Percentiles rank a stretch among this genome's conserved stretches.
Conservation (phyloP, 257 asterid species). For the Jacaranda copaia region DNA sequence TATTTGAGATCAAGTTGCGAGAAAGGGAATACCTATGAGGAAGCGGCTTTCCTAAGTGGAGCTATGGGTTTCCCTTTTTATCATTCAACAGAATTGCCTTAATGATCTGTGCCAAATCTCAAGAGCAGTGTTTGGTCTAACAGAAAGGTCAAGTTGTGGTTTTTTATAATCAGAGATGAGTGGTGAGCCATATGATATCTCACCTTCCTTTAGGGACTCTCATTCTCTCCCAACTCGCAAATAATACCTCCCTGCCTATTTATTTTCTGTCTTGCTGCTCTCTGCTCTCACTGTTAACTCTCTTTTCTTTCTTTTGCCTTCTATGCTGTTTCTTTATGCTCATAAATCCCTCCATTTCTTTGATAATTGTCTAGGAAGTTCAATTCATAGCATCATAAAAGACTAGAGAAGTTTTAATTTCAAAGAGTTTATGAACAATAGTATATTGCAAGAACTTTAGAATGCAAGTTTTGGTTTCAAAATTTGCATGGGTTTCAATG, state of each 20-base stretch:
- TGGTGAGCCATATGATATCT: too few species aligned
- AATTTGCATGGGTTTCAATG: too few species aligned
- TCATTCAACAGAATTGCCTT: neutral
- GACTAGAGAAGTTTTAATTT: neutral
- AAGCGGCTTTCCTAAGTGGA: neutral
- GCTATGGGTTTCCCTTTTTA: neutral
- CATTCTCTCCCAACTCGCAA: neutral
- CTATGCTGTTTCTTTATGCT: neutral
- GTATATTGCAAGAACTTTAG: too few species aligned
- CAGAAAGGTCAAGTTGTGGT: neutral
- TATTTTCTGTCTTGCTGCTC: neutral
- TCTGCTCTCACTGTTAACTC: neutral
- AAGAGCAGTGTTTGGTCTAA: neutral
- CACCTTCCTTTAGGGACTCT: too few species aligned
- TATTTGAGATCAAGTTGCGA: conserved; percentile 8
- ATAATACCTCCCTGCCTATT: too few species aligned
- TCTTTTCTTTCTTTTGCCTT: neutral
- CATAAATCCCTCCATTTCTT: neutral
- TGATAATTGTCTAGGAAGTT: neutral
- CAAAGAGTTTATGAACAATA: too few species aligned
- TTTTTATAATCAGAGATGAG: too few species aligned
- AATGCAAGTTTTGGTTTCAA: too few species aligned
- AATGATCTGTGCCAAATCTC: neutral
- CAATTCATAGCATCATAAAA: neutral
- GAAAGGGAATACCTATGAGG: neutral